Evolutionary conservation across 2,329 filamentous ascomycete species (phyloP).

Genomic region (Apiospora sp.): DNA sequence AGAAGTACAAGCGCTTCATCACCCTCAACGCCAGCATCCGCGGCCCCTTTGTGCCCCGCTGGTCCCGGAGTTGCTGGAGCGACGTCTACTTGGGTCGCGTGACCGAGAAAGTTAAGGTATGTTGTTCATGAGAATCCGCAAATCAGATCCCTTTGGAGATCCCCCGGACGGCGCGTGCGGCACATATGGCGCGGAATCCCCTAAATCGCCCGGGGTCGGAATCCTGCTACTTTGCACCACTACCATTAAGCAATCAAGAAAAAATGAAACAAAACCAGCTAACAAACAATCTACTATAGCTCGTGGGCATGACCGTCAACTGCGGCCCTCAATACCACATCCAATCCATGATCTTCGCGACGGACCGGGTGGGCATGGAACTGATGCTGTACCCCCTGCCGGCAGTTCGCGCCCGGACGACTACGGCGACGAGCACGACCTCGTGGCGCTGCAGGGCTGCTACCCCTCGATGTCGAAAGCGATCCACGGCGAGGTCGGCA

Average conservation of each 20-base stretch:
- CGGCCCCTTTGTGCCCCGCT: constrained; percentile 48
- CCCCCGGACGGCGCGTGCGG: not conserved
- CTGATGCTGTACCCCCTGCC: constrained; percentile 43
- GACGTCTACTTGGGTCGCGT: constrained; percentile 44
- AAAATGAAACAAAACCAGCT: not conserved
- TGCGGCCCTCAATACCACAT: constrained; percentile 46
- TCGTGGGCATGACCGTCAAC: constrained; percentile 48
- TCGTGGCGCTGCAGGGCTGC: constrained; percentile 42
- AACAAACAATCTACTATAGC: constrained; percentile 33
- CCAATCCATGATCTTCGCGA: constrained; percentile 49
- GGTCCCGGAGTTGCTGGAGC: constrained; percentile 46
- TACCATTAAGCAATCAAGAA: not conserved
- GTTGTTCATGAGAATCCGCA: not conserved
- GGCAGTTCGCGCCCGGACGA: constrained; percentile 33
- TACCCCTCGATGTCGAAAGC: constrained; percentile 38
- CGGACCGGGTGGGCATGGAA: constrained; percentile 47
- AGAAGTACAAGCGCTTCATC: constrained; percentile 47
- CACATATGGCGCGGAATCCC: not conserved
- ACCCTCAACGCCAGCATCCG: constrained; percentile 46
- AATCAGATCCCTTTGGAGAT: not conserved
- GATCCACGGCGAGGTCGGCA: constrained; percentile 43
- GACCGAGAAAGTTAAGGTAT: constrained; percentile 42
- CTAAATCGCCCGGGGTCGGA: not conserved
- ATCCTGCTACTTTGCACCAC: not conserved
- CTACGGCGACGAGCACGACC: constrained; percentile 37